Evolutionary conservation across 768 basidiomycete genomes (phyloP).

Genomic region (Suillus clintonianus): DNA sequence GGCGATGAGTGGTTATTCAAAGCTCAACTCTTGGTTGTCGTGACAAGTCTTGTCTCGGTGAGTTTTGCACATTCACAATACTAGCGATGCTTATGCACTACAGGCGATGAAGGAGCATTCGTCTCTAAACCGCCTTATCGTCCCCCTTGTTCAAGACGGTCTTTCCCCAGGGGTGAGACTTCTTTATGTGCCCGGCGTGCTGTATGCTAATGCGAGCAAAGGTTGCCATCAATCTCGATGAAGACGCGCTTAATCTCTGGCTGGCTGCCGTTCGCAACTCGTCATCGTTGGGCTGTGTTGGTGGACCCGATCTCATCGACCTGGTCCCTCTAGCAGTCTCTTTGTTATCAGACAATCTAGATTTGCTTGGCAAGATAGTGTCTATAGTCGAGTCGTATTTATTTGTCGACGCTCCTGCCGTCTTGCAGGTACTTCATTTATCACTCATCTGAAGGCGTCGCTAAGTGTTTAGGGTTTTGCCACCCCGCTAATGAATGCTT

Average conservation of each 20-base stretch:
- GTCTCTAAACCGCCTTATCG: conserved; percentile 53
- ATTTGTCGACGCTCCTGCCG: conserved; percentile 60
- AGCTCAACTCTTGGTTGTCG: conserved; percentile 63
- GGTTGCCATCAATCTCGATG: conserved; percentile 71
- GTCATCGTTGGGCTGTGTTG: conserved; percentile 46
- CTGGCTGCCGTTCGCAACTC: conserved; percentile 68
- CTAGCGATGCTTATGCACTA: conserved; percentile 1
- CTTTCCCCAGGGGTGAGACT: conserved; percentile 53
- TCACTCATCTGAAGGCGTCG: not conserved
- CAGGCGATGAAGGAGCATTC: conserved; percentile 73
- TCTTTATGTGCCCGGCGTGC: not conserved
- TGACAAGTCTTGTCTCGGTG: conserved; percentile 73
- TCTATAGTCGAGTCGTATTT: conserved; percentile 77
- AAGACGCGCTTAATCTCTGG: conserved; percentile 81
- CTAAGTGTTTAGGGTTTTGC: conserved; percentile 47
- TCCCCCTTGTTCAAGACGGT: conserved; percentile 67
- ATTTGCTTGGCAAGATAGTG: conserved; percentile 69
- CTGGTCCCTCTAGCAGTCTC: conserved; percentile 64
- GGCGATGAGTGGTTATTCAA: conserved; percentile 75
- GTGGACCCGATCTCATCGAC: conserved; percentile 56
- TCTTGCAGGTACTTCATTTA: conserved; percentile 58
- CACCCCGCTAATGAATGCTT: conserved; percentile 57
- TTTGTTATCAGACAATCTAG: conserved; percentile 69
- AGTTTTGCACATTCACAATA: conserved; percentile 13
- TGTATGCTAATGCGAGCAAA: conserved; percentile 27